Base-by-base conservation (phyloP, 2,329 filamentous ascomycete species). In the Lasiodiplodia sp. region DNA sequence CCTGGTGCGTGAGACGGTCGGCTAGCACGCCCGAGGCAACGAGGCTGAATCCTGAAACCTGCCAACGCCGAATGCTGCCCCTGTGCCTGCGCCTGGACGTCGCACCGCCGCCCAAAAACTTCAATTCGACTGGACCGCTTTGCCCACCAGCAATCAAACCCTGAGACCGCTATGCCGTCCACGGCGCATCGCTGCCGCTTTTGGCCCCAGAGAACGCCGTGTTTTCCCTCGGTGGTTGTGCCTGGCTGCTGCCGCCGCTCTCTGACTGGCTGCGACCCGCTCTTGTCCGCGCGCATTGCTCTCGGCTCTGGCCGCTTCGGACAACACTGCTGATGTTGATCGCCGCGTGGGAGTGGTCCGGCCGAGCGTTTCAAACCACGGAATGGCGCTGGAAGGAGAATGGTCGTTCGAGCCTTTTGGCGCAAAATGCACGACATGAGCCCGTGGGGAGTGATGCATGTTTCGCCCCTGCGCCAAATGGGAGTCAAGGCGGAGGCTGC, bases 401-500 rank as follows among this genome's bases (percentile, higher is more conserved):
- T 55, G 63, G 63, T 14, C 49, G n/a, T 11, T 53, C 31, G 23
- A n/a, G 31, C 62, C 44, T 6, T 47, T n/a, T 47, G 44, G 18
- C 18, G 44, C 7, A 16, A 55, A 31, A 52, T 66, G 63, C 63
- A 56, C 63, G 28, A 47, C 51, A 5, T 66, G 52, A 10, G 34
- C 51, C 7, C 18, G 63, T 55, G 63, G 49, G 51, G 63, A 56
- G 63, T 37, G 34, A 11, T 31, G 63, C 63, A 55, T 21, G 52
- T 53, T 66, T 56, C 49, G 63, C 52, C 63, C 60, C 58, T 64
- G 60, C 60, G 60, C 60, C n/a, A 64, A 64, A 64, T 64, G 60
- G 60, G 23, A 49, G 40, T 49, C 60, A 52, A 7, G 60, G 47
- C 44, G 60, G 34, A 18, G 47, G 62, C 47, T 49, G 31, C 55